Base-by-base conservation (phyloP, 2,329 filamentous ascomycete species). In the Epichloe gansuensis region DNA sequence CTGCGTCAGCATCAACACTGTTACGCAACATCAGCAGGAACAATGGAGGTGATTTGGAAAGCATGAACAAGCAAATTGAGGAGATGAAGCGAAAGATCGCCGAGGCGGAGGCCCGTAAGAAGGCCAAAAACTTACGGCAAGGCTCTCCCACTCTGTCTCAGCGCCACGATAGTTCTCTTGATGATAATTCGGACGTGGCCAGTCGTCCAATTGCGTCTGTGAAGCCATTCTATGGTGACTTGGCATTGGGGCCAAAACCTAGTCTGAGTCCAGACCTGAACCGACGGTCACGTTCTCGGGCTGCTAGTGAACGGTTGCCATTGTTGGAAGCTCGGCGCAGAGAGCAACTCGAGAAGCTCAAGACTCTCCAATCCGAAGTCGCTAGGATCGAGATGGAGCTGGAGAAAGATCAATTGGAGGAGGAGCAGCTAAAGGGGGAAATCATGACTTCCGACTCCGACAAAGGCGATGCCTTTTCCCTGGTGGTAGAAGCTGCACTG, bases 31-130 rank as follows among this genome's bases (percentile, higher is more conserved):
- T 63, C 53, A 59, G 66, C 60, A 56, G 67, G 51, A 59, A 60
- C 36, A 63, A 67, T 50, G 60, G 66, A 27, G 64, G 63, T 61
- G 69, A 76, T 53, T 61, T 80, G 23, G 67, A 71, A 44, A 68
- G 66, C 40, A 80, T 79, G 66, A 74, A 78, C 56, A 75, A 73
- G 52, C 73, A 77, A 56, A 84, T 85, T 35, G 76, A 82, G 58
- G 72, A 76, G 50, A 76, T 83, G 68, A 81, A 78, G 60, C 70
- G 71, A 36, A 75, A 69, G 56, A 81, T 82, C 58, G 77, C 77
- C 2, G 74, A 80, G 57, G 75, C 75, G 15, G 78, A 82, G 61
- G 77, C 77, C 9, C 76, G 73, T 58, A 74, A 74, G 60, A 75
- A 70, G 58, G 65, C 68, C 46, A 73, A 70, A 54, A 58, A 54